Percentiles rank a stretch among this genome's conserved stretches.
Evolutionary conservation across 768 basidiomycete species (phyloP).

Genomic region (Asterophora parasitica): DNA sequence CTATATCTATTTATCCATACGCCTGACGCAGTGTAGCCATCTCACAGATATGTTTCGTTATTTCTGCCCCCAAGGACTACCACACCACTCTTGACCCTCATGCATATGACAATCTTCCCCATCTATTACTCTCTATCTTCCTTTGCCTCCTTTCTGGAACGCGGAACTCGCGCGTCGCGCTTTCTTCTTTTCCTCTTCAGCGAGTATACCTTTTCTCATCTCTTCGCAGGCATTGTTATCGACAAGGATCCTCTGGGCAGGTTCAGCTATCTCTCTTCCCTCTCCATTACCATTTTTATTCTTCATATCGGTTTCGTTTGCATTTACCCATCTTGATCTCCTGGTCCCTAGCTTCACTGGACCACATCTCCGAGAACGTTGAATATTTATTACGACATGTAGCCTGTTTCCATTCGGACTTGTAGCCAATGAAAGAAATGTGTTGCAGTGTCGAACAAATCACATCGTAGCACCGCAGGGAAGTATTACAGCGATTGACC

Average conservation of each 20-base stretch:
- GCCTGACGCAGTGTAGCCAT: constrained; percentile 19
- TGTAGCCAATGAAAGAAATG: constrained; percentile 6
- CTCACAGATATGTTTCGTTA: constrained; percentile 20
- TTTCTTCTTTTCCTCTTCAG: not conserved
- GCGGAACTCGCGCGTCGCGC: constrained; percentile 2
- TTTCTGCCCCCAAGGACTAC: constrained; percentile 18
- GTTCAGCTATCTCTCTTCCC: constrained; percentile 9
- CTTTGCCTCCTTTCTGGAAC: constrained; percentile 2
- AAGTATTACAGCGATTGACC: too few species aligned
- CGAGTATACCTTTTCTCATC: not conserved
- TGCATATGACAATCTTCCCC: constrained; percentile 12
- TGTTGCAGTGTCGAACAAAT: constrained; percentile 1
- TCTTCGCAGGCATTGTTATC: constrained; percentile 1
- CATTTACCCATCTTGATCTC: not conserved
- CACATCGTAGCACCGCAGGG: too few species aligned
- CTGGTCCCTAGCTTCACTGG: constrained; percentile 3
- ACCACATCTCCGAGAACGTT: not conserved
- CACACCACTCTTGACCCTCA: constrained; percentile 7
- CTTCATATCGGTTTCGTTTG: not conserved
- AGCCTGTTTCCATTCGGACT: constrained; percentile 3
- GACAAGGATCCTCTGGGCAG: constrained; percentile 16
- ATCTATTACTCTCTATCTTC: constrained; percentile 9
- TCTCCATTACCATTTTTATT: not conserved
- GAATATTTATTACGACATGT: constrained; percentile 10
- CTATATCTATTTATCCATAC: constrained; percentile 20